Evolutionary conservation across 179 eudicot species (phyloP).

Genomic region (Corrigiola litoralis): DNA sequence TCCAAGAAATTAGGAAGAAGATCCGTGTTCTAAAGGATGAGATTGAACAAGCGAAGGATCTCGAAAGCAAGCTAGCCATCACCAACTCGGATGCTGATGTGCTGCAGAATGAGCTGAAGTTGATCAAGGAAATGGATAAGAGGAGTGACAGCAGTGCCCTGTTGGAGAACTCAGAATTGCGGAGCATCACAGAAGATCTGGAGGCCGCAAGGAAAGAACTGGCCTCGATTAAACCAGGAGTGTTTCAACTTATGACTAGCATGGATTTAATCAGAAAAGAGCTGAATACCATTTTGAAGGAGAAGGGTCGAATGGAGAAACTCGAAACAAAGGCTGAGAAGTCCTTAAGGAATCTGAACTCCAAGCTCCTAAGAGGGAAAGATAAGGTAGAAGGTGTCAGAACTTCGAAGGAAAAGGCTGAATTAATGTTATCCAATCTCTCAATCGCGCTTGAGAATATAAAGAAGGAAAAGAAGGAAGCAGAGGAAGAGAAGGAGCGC

Average conservation of each 20-base stretch:
- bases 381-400: slow-evolving; percentile 49
- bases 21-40: slow-evolving; percentile 37
- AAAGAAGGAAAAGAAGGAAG: slow-evolving; percentile 39
- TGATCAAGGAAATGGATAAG: slow-evolving; percentile 47
- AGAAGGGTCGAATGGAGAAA: slow-evolving; percentile 36
- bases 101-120: slow-evolving; percentile 49
- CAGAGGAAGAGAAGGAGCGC: slow-evolving; percentile 38
- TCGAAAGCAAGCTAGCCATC: slow-evolving; percentile 38
- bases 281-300: slow-evolving; percentile 32
- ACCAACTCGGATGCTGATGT: slow-evolving; percentile 44
- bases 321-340: slow-evolving; percentile 41
- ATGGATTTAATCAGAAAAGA: slow-evolving; percentile 67
- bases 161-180: slow-evolving; percentile 15
- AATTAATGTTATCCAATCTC: slow-evolving; percentile 38
- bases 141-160: slow-evolving; percentile 8
- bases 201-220: slow-evolving; percentile 59
- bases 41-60: slow-evolving; percentile 32
- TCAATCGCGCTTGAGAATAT: slow-evolving; percentile 43
- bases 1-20: slow-evolving; percentile 46
- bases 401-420: slow-evolving; percentile 49
- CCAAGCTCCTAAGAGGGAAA: slow-evolving; percentile 60
- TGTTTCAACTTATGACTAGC: slow-evolving; percentile 62
- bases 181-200: slow-evolving; percentile 36
- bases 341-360: slow-evolving; percentile 43
- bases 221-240: slow-evolving; percentile 38